Conservation (phyloP, 108 stramenopile genomes). For the Ochromonas danica region DNA sequence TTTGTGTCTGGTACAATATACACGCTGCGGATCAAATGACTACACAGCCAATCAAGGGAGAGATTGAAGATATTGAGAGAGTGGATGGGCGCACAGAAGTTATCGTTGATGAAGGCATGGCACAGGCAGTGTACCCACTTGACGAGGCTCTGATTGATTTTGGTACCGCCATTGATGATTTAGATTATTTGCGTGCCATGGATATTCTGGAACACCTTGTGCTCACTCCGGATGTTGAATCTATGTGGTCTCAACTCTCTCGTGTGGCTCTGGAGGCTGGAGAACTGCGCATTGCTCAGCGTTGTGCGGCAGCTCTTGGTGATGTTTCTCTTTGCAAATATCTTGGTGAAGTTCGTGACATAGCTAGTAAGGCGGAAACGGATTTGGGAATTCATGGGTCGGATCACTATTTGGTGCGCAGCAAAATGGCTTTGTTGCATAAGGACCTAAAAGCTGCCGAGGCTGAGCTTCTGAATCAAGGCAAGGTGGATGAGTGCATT, state of each 20-base stretch:
- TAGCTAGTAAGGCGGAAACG: constrained; percentile 32
- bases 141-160: constrained; percentile 65
- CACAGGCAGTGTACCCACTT: constrained; percentile 57
- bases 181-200: constrained; percentile 52
- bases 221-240: constrained; percentile 59
- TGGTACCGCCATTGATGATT: constrained; percentile 63
- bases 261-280: constrained; percentile 45
- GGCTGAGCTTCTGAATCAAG: constrained; percentile 56
- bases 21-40: constrained; percentile 63
- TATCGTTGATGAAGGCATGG: constrained; percentile 62
- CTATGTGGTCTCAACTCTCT: constrained; percentile 65
- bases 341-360: constrained; percentile 49
- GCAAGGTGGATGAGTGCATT: constrained; percentile 61
- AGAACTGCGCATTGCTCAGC: constrained; percentile 53
- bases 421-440: constrained; percentile 42
- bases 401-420: constrained; percentile 49
- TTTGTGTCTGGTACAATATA: constrained; percentile 71
- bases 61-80: constrained; percentile 64
- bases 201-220: constrained; percentile 59
- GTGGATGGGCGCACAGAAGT: constrained; percentile 62
- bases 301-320: constrained; percentile 60
- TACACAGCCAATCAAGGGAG: constrained; percentile 59
- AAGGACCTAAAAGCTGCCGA: constrained; percentile 57
- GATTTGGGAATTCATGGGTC: constrained; percentile 44
- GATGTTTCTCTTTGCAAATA: constrained; percentile 57